Evolutionary conservation across 441 rosid species (phyloP).

Genomic region (Rhodomyrtus psidioides): DNA sequence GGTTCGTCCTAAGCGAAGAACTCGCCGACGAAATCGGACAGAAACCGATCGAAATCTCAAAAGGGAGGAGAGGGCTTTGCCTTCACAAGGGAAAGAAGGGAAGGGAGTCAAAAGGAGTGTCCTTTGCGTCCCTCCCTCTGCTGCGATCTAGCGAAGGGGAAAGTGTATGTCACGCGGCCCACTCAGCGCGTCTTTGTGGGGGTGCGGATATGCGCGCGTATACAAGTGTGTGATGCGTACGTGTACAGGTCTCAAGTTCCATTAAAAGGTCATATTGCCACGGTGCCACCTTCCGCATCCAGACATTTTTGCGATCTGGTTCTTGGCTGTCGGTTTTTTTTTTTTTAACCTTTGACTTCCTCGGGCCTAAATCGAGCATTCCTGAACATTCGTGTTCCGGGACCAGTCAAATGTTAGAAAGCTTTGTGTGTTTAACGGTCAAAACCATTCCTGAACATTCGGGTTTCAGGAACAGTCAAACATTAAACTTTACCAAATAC

Average conservation of each 20-base stretch:
- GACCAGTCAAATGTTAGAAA: neutral
- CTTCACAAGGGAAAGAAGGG: neutral
- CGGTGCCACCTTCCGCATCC: neutral
- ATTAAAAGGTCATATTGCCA: neutral
- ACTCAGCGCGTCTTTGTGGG: neutral
- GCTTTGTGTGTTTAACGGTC: neutral
- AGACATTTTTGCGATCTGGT: neutral
- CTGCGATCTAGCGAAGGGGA: neutral
- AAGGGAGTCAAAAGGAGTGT: neutral
- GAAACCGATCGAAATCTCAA: neutral
- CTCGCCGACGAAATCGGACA: neutral
- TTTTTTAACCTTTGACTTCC: neutral
- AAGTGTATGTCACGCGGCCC: neutral
- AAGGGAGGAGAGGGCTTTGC: neutral
- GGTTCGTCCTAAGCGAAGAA: neutral
- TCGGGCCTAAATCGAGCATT: neutral
- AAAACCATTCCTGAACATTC: too few relatives aligned
- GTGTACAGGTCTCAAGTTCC: neutral
- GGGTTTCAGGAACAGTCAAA: accelerated
- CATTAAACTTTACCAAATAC: neutral
- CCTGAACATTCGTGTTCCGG: neutral
- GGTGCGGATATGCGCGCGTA: neutral
- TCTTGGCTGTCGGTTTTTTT: neutral
- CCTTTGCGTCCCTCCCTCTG: neutral
- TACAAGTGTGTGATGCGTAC: neutral